Conservation (phyloP, 179 eudicot genomes). For the Silene vulgaris region DNA sequence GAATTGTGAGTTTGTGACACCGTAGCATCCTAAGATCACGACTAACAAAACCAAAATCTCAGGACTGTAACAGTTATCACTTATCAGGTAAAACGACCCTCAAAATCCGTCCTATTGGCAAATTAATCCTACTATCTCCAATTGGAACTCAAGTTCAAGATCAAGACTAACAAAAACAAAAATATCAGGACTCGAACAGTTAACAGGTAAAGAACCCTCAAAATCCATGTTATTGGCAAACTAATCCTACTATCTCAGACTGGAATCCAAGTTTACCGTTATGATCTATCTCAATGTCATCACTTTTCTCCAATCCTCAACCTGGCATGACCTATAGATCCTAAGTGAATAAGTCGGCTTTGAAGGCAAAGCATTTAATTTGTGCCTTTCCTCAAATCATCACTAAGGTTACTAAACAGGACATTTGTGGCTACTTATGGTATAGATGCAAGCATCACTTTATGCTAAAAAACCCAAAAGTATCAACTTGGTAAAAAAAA, state of each 20-base stretch:
- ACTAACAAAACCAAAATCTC: neutral
- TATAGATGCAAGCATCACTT: neutral
- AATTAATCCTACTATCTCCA: constrained; percentile 5
- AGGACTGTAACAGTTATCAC: neutral
- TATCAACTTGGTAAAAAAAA: neutral
- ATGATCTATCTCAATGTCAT: neutral
- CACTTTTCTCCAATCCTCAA: neutral
- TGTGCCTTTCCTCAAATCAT: neutral
- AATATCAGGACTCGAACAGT: neutral
- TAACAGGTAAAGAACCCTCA: neutral
- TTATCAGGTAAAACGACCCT: neutral
- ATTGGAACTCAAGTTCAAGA: neutral
- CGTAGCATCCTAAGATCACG: neutral
- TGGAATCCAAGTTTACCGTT: neutral
- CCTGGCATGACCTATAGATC: neutral
- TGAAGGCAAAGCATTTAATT: neutral
- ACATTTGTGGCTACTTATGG: neutral
- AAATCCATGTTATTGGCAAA: neutral
- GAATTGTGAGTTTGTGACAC: neutral
- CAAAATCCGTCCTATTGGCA: neutral
- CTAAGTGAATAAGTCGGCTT: neutral
- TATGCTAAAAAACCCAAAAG: neutral
- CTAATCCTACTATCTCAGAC: constrained; percentile 4
- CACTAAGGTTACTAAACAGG: neutral
- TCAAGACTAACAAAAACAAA: no score